Evolutionary conservation across 306 rosid genomes (phyloP), one percentile per base, ranked within the genome.

Genomic region (Inga laurina): DNA sequence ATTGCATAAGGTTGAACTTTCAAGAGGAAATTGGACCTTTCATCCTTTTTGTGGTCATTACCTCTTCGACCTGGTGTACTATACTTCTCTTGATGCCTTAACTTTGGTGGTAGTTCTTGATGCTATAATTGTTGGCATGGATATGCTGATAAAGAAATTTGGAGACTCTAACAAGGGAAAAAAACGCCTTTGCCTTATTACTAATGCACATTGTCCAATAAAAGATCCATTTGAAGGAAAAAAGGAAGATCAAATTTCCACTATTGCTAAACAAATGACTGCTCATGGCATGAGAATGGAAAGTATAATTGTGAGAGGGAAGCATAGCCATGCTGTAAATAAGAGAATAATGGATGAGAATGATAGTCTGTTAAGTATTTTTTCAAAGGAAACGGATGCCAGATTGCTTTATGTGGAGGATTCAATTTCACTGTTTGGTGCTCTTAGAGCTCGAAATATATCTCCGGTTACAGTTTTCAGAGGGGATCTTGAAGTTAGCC

Each of bases 81-180:
- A 45, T 69, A 49, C 64, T 65, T 51, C 83, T 62, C 52, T 67
- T 89, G 81, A 72, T 64, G 21, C 93, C 98, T 95, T 93, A 89
- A 95, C 95, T 83, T 82, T 74, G 54, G 67, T 48, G 84, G 78
- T 87, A 95, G 99, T 91, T 92, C 97, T 95, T 80, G 99, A 92
- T 81, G 98, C 96, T 78, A 85, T 95, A 77, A 90, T 95, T 84
- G 93, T 95, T 79, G 99, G 94, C 82, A 82, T 95, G 98, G 99
- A 95, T 90, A 90, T 93, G 90, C 77, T 95, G 79, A 95, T 95
- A 61, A 95, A 95, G 88, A 93, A 90, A 84, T 95, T 84, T 84
- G 92, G 91, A 77, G 87, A 82, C 37, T 92, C 98, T 54, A 85
- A 83, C 75, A 93, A 88, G 82, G 97, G 95, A 73, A 95, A 91